Evolutionary conservation across 2,329 filamentous ascomycete genomes (phyloP).

Genomic region (Colletotrichum sp.): DNA sequence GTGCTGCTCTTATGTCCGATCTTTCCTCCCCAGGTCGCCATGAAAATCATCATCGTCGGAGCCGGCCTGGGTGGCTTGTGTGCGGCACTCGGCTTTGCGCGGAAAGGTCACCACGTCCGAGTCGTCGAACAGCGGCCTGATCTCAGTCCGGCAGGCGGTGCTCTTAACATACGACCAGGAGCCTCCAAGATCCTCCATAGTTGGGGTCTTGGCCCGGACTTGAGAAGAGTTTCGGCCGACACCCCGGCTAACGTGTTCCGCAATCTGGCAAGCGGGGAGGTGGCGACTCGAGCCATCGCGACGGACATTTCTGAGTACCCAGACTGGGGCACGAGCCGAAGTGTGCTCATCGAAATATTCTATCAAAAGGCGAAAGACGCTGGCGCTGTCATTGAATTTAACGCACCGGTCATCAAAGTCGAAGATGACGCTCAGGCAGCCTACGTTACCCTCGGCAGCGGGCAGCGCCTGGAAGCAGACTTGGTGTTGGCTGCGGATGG

Average conservation of each 20-base stretch:
- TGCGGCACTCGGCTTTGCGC: conserved; percentile 21
- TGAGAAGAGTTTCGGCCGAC: background rate
- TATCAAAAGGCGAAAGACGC: background rate
- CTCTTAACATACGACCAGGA: conserved; percentile 24
- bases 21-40: background rate
- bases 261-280: conserved; percentile 16
- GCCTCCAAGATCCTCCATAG: conserved; percentile 20
- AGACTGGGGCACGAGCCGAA: conserved; percentile 23
- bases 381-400: background rate
- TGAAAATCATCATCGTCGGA: conserved; percentile 26
- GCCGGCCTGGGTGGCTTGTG: conserved; percentile 26
- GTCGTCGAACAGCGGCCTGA: conserved; percentile 24
- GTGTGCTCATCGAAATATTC: conserved; percentile 18
- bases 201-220: conserved; percentile 18
- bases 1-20: background rate
- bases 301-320: conserved; percentile 15
- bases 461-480: background rate
- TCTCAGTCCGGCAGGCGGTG: conserved; percentile 20
- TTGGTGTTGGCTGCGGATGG: background rate
- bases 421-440: background rate
- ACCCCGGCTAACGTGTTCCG: conserved; percentile 19
- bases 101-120: conserved; percentile 17
- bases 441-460: background rate
- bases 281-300: conserved; percentile 11
- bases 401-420: background rate